Conservation (phyloP, 2,329 filamentous ascomycete species). For the Lasiodiplodia sp. region DNA sequence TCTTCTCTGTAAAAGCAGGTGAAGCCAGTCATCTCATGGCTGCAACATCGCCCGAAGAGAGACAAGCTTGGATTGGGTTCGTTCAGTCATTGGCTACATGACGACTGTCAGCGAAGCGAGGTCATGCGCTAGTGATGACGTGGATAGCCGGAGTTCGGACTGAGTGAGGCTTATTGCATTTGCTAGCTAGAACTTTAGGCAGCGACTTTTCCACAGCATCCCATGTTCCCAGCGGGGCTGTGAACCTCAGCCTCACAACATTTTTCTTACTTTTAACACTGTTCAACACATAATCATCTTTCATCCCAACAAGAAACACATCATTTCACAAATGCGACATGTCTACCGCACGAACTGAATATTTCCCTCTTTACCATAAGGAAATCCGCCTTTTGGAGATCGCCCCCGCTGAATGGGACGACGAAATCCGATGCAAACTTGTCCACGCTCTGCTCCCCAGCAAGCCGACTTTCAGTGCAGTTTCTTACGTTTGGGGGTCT, state of each 20-base stretch:
- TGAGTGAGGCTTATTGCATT: neutral
- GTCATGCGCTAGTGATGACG: no score
- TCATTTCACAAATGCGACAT: neutral
- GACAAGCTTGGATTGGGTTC: conserved; percentile 34
- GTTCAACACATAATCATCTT: no score
- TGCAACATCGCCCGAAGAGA: conserved; percentile 33
- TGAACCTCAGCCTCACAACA: neutral
- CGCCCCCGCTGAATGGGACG: neutral
- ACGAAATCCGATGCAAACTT: neutral
- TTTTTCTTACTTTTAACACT: neutral
- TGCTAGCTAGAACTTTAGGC: neutral
- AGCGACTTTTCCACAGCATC: neutral
- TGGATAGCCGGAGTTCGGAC: no score
- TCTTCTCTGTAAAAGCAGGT: conserved; percentile 32
- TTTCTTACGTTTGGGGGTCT: neutral
- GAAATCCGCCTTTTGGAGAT: neutral
- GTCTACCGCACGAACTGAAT: neutral
- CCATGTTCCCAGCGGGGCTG: neutral
- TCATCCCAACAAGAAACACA: neutral
- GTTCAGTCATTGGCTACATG: neutral
- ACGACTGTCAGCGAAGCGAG: neutral
- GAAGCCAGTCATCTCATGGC: conserved; percentile 38
- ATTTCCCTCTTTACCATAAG: neutral
- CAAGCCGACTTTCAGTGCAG: neutral
- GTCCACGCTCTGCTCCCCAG: neutral